Conservation (phyloP, 148 eudicot genomes). For the Rhododendron griersonianum region DNA sequence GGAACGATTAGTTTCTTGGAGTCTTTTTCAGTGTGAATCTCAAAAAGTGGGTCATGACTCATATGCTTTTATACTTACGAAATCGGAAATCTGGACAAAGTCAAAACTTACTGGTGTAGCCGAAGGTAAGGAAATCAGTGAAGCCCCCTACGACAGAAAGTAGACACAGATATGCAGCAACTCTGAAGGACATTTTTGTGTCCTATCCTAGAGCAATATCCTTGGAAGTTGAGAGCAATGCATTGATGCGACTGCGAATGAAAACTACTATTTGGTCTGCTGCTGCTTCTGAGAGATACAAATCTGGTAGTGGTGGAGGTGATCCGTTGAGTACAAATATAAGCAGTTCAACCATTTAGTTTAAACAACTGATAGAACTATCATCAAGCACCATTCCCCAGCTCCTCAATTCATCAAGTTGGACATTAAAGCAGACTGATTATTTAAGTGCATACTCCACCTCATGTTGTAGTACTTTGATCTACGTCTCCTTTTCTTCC, state of each 20-base stretch:
- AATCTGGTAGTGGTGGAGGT: constrained; percentile 77
- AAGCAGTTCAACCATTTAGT: constrained; percentile 3
- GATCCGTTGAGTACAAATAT: constrained; percentile 44
- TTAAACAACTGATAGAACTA: no score
- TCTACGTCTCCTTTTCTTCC: background rate
- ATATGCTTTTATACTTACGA: no score
- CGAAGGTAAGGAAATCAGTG: constrained; percentile 59
- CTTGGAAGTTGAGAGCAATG: constrained; percentile 38
- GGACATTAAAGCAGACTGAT: background rate
- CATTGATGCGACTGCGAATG: constrained; percentile 35
- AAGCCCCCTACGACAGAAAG: constrained; percentile 53
- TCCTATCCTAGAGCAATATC: constrained; percentile 71
- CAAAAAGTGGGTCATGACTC: no score
- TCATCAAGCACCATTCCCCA: no score
- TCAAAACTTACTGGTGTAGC: constrained; percentile 55
- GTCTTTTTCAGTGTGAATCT: background rate
- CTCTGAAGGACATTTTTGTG: constrained; percentile 19
- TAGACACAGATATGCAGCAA: constrained; percentile 28
- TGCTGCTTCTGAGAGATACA: constrained; percentile 55
- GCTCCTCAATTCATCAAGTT: background rate
- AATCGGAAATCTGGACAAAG: background rate
- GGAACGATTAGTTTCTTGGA: background rate
- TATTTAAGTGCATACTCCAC: no score
- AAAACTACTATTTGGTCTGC: constrained; percentile 39
- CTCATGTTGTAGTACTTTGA: background rate